These are phyloP conservation scores for Chytriomyces confervae DNA, from an alignment of 192 early-diverging fungal species.

Conservation along the genomic window DNA sequence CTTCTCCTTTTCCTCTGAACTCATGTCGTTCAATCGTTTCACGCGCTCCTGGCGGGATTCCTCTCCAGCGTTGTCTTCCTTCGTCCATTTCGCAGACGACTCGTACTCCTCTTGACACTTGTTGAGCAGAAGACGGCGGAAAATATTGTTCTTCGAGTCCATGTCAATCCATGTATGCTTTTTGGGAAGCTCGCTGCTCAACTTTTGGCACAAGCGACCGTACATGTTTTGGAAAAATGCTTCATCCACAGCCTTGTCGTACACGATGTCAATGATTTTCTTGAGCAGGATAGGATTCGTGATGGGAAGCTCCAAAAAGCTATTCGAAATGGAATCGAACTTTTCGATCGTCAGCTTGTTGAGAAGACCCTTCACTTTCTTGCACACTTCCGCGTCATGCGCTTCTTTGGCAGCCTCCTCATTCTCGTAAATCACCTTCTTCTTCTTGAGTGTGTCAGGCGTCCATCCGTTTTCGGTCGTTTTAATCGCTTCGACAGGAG, in stretches of 20 bases:
- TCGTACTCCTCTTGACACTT: constrained; percentile 97
- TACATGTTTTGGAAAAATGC: constrained; percentile 89
- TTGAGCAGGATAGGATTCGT: constrained; percentile 72
- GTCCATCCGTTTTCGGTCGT: constrained; percentile 85
- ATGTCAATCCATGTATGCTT: constrained; percentile 66
- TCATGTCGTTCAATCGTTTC: constrained; percentile 64
- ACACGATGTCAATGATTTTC: constrained; percentile 84
- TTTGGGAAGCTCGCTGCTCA: constrained; percentile 62
- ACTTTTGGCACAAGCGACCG: constrained; percentile 80
- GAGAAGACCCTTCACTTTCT: constrained; percentile 84
- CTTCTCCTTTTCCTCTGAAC: constrained; percentile 61
- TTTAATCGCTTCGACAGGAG: constrained; percentile 74
- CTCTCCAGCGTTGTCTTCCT: constrained; percentile 42
- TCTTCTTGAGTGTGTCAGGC: constrained; percentile 50
- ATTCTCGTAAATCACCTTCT: constrained; percentile 39
- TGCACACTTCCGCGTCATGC: constrained; percentile 33
- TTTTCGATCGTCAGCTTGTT: constrained; percentile 98
- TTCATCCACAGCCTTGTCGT: constrained; percentile 96
- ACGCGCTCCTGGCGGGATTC: constrained; percentile 42
- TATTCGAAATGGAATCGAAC: constrained; percentile 83
- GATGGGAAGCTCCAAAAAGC: constrained; percentile 83
- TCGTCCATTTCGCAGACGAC: constrained; percentile 79
- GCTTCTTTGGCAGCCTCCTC: constrained; percentile 44
- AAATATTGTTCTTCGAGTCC: constrained; percentile 73
- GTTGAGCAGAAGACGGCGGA: constrained; percentile 91